A percentile compares a stretch with the other conserved stretches of the same genome.
Evolutionary conservation across 192 early-diverging fungal genomes (phyloP).

Genomic region (Coemansia reversa): DNA sequence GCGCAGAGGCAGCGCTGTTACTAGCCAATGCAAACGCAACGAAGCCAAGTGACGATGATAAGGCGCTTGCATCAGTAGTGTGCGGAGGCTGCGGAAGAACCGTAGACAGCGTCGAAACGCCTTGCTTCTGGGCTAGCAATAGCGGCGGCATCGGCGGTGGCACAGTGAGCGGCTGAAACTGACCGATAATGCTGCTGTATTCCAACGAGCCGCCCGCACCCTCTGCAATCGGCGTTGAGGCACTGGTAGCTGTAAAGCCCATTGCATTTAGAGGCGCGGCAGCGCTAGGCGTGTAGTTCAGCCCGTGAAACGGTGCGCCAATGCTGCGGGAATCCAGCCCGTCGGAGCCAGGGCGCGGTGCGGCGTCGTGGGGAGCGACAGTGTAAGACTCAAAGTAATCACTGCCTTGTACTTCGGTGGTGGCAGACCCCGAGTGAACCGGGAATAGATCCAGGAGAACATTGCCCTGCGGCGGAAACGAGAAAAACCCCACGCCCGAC

Average conservation of each 20-base stretch:
- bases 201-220: background rate
- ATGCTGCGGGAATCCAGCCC: constrained; percentile 10
- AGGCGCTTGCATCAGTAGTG: constrained; percentile 10
- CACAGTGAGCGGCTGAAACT: constrained; percentile 21
- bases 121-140: constrained; percentile 14
- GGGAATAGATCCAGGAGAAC: constrained; percentile 3
- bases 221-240: background rate
- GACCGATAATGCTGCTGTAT: constrained; percentile 13
- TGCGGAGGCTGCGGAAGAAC: background rate
- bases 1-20: constrained; percentile 15
- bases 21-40: constrained; percentile 43
- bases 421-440: constrained; percentile 19
- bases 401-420: constrained; percentile 19
- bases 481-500: no score
- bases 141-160: constrained; percentile 35
- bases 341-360: background rate
- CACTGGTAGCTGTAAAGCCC: background rate
- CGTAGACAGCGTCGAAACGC: background rate
- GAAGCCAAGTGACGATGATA: constrained; percentile 42
- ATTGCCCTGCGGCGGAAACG: no score
- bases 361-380: constrained; percentile 4
- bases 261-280: background rate
- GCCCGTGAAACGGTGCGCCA: background rate
- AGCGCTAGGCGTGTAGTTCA: background rate
- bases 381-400: constrained; percentile 24